A percentile compares a stretch with the other conserved stretches of the same genome.
These are phyloP conservation scores for Megacollybia marginata DNA, from an alignment of 768 basidiomycete species.

Conservation along the genomic window DNA sequence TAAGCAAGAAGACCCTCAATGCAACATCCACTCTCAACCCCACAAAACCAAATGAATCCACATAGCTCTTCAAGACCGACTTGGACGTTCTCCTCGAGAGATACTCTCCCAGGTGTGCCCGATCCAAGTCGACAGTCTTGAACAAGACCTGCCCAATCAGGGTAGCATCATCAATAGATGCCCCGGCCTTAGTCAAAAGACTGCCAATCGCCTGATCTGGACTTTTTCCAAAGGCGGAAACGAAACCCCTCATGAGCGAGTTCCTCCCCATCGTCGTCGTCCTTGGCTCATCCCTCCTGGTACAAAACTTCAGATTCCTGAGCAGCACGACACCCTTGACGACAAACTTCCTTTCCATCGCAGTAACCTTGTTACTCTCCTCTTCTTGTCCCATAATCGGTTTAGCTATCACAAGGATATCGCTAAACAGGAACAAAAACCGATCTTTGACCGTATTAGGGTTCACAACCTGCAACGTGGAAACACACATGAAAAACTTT, in stretches of 20 bases:
- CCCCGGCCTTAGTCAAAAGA: slow-evolving; percentile 56
- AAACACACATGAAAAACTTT: slow-evolving; percentile 75
- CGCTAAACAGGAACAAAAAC: slow-evolving; percentile 94
- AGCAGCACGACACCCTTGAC: slow-evolving; percentile 88
- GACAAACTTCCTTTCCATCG: slow-evolving; percentile 72
- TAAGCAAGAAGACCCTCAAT: slow-evolving; percentile 81
- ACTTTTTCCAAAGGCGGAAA: slow-evolving; percentile 72
- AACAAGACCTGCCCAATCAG: slow-evolving; percentile 76
- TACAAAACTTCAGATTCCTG: slow-evolving; percentile 55
- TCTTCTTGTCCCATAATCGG: slow-evolving; percentile 65
- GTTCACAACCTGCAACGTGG: slow-evolving; percentile 91
- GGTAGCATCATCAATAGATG: slow-evolving; percentile 53
- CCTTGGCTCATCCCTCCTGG: slow-evolving; percentile 60
- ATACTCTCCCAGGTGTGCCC: slow-evolving; percentile 77
- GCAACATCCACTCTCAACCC: slow-evolving; percentile 85
- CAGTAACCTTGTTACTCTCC: slow-evolving; percentile 48
- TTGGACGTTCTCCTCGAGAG: slow-evolving; percentile 69
- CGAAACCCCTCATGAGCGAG: slow-evolving; percentile 63
- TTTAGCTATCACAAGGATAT: slow-evolving; percentile 90
- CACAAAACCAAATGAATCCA: slow-evolving; percentile 82
- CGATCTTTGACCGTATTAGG: slow-evolving; percentile 92
- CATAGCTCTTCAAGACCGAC: slow-evolving; percentile 70
- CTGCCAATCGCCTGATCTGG: slow-evolving; percentile 73
- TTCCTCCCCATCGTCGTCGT: slow-evolving; percentile 37
- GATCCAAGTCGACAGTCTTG: slow-evolving; percentile 78